Evolutionary conservation across 139 green algal species (phyloP), one percentile per base, ranked within the genome.

Genomic region (Tetradesmus obliquus): DNA sequence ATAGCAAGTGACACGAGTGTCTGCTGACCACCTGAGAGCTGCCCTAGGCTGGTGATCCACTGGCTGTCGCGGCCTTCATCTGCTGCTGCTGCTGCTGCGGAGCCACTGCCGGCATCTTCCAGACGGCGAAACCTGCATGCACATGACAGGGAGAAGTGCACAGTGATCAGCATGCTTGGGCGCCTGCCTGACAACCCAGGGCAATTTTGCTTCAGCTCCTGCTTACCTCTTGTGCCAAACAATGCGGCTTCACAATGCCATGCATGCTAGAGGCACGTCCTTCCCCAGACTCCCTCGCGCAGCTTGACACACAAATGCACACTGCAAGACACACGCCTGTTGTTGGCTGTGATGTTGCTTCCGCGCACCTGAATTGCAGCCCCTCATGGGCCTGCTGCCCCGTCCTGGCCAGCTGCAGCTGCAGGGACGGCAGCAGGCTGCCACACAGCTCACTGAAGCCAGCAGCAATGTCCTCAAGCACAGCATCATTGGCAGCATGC

Each of bases 11-110:
- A 97, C 24, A 97, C 90, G 53, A 97, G 87, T 3, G 95, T 96
- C 72, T 94, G 93, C 94, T 97, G 94, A 1, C 95, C 93, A 51
- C 95, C 95, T 22, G 94, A 96, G n/a, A 97, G 90, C 82, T 94
- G 84, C 53, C 84, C 86, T 53, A 94, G 91, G 86, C 84, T 89
- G 19, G 69, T 85, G 13, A 69, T 53, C 90, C 90, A 92, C 82
- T 71, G 10, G 20, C 3, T 15, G 87, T 22, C 87, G 17, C 24
- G 19, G 80, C 71, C 79, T 55, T 54, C 71, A 20, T n/a, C 45
- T 84, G 79, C 53, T 83, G 79, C 32, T 57, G 79, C 32, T 83
- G 79, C 45, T 84, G 79, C n/a, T n/a, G 17, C 79, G 60, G 79
- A 45, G 4, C 6, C 9, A 5, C 5, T 57, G 45, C n/a, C 32